Evolutionary conservation across 139 green algal species (phyloP).

Genomic region (Chlamydomonas schloesseri): DNA sequence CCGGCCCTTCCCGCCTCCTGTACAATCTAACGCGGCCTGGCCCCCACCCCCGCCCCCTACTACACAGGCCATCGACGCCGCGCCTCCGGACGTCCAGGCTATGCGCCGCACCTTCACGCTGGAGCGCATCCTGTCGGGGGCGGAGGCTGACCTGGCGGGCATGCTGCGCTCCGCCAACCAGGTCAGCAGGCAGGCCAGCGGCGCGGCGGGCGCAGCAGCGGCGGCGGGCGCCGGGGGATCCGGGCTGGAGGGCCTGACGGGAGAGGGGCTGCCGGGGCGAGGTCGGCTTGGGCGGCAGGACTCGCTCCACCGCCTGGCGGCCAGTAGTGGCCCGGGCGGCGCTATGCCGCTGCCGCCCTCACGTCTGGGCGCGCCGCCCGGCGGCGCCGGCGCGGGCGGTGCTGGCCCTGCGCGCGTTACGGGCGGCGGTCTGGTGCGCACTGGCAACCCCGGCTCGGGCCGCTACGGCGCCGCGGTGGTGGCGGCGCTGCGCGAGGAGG

Average conservation of each 20-base stretch:
- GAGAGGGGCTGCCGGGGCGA: too few relatives aligned
- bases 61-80: constrained; percentile 17
- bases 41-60: too few relatives aligned
- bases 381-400: not conserved
- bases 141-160: not conserved
- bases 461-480: not conserved
- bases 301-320: not conserved
- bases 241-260: too few relatives aligned
- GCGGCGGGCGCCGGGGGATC: not conserved
- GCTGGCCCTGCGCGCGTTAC: not conserved
- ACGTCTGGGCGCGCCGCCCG: not conserved
- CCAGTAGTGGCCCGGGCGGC: not conserved
- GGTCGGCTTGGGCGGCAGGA: too few relatives aligned
- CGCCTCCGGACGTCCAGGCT: constrained; percentile 29
- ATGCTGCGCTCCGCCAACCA: not conserved
- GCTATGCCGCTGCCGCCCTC: not conserved
- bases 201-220: not conserved
- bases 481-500: not conserved
- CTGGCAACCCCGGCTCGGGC: not conserved
- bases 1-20: too few relatives aligned
- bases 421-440: not conserved
- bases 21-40: too few relatives aligned
- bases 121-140: constrained; percentile 46
- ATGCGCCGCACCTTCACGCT: constrained; percentile 46
- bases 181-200: too few relatives aligned